Base-by-base conservation (phyloP, 768 basidiomycete species). In the Termitomyces bulborhizus region DNA sequence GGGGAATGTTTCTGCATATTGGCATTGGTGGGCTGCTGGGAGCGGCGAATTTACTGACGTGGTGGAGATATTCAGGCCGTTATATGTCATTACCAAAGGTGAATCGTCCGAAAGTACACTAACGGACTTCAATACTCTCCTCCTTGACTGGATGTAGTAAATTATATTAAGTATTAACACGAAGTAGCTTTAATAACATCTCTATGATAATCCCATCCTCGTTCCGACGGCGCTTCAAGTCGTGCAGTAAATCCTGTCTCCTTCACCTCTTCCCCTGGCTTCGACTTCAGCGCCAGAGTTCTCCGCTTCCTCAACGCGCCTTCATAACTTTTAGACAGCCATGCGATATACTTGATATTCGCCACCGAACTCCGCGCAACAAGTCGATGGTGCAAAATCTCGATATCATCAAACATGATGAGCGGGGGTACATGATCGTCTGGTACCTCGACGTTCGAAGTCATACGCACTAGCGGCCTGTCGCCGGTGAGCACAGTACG, bases 351-450 rank as follows among this genome's bases (percentile, higher is more conserved):
- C 6, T 73, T 79, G 27, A 94, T 72, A 16, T 82, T 81, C 39
- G 75, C 71, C n/a, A 36, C 55, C 53, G 70, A 68, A 34, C 67
- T 70, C 21, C 69, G 68, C 24, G 67, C 72, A 13, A 86, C 81
- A 29, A 93, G 69, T 27, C 86, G 76, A 55, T 91, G 80, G 66
- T 96, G 93, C 49, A 97, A 72, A 5, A 86, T 57, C 59, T 90
- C 86, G n/a, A 96, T 60, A 65, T 96, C 92, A 15, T 71, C 60
- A 65, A 93, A 96, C 12, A 82, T 77, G 21, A 96, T 62, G 40
- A 93, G 66, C 0, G 93, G 93, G 0, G 93, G 90, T 6, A 97
- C 85, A 24, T 78, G 65, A 60, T 92, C 87, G 64, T 97, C 94
- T 1, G 82, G 79, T 3, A 87, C 75, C 16, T 83, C 81, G 2